Base-by-base conservation (phyloP, 1,284 basidiomycete species). In the Erythrobasidium hasegawianum region DNA sequence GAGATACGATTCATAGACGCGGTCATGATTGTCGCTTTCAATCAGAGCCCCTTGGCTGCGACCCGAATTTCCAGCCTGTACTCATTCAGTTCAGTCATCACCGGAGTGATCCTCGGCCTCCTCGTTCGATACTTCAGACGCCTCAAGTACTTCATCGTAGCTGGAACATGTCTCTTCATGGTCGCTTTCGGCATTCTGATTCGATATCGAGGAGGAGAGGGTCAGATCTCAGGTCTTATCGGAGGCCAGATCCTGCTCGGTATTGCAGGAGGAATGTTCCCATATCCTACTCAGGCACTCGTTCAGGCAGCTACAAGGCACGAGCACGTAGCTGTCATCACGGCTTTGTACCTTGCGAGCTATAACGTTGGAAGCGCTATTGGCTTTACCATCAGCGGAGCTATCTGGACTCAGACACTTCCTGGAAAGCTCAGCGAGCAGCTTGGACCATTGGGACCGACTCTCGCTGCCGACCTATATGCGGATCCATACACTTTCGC, bases 131-230 rank as follows among this genome's bases (percentile, higher is more conserved):
- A 73, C 55, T 72, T 79, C 27, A 72, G 76, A 38, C 74, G 76
- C 52, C 69, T 80, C 68, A 79, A 80, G 72, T 74, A 69, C 33
- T 77, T 79, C 71, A 75, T 77, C 68, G 73, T 80, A 29, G 66
- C 72, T 49, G 73, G 73, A 54, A 71, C 77, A 14, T 73, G 73
- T 39, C 66, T 79, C 41, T 78, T 76, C 75, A 70, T 76, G 41
- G 66, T 80, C 29, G 77, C 78, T 8, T 79, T 79, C 65, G 79
- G 79, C 29, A 71, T 81, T 0, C 72, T 81, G 29, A 76, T 79
- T 64, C 75, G 75, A 33, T 80, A 71, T 76, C 76, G 80, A 49
- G 77, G 78, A 18, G 76, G 75, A 20, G 52, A 40, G 10, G 56
- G 57, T 24, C 71, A 72, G 18, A 71, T 75, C 45, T 70, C 73